Evolutionary conservation across 2,329 filamentous ascomycete species (phyloP), one percentile per base, ranked within the genome.

Genomic region (Trichothecium roseum): DNA sequence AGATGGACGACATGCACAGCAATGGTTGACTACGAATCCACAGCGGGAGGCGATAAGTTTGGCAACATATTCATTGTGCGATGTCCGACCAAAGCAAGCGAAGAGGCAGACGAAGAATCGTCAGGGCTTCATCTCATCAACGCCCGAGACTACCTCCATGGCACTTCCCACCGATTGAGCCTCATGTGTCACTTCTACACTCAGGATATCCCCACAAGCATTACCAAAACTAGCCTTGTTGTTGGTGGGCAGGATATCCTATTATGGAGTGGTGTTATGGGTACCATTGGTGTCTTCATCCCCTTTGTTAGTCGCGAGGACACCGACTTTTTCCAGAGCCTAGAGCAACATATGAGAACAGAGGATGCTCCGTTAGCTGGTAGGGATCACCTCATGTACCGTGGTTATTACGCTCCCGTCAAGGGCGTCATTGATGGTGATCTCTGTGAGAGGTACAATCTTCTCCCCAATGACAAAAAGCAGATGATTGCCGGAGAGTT

Each of bases 361-460:
- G 86, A 94, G 52, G 88, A 94, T 51, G 73, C 88, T 26, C 89
- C 89, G 7, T 64, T 98, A 32, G 84, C 86, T 15, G 93, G 91
- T 29, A 74, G 93, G 45, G 93, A 98, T 56, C 91, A 99, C 59
- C 68, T 99, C 31, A 93, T 94, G 51, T 99, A 94, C 58, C 74
- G 93, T 43, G 80, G 87, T 44, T 98, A 96, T 61, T 98, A 96
- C 56, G 86, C 85, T 6, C 93, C 91, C 1, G 86, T 94, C 29
- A 98, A 98, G 69, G 88, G 88, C 8, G 79, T 93, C 18, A 94
- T 99, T 49, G 91, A 99, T 59, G 91, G 91, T 18, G 91, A 99
- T 61, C 66, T 99, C 28, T 94, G 91, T 50, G 91, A 99, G 67
- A 75, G 87, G 46, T 98, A 86, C 60, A 76, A 86, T 39, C 63